Evolutionary conservation across 306 rosid species (phyloP), one percentile per base, ranked within the genome.

Genomic region (Corylus avellana): DNA sequence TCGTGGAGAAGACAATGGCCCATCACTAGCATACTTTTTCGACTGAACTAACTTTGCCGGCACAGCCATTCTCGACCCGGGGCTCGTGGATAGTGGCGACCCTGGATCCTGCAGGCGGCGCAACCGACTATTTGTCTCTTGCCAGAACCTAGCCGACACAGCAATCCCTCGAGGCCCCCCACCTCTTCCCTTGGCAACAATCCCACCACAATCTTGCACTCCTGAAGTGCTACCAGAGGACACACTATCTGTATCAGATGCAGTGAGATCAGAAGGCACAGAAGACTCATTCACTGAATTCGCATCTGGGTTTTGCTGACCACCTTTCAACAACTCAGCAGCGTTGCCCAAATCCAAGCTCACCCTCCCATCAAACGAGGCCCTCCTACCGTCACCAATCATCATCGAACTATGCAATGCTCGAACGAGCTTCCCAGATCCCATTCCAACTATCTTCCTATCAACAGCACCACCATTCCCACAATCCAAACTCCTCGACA

Each of bases 191-290:
- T 83, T 88, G 35, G 78, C 69, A 56, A 71, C 70, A 66, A 64
- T 69, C 7, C 88, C 91, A 79, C 75, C 70, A 81, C 77, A 70
- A 48, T 92, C 97, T 29, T 92, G 97, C 39, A 87, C 87, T 11
- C 97, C 98, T 25, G 98, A 89, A 78, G 97, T 96, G 78, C 99
- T 93, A 64, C 98, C 97, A 17, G 99, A 93, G 54, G 99, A 96
- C 55, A 90, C 97, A 77, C 99, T 96, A 77, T 96, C 99, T 12
- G 97, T 91, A 82, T 96, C 99, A 80, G 98, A 96, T 61, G 98
- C 91, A 58, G 93, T 89, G 74, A 92, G 92, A 92, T 92, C 97
- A 87, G 90, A 88, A 17, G 89, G 88, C 86, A 83, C 77, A 14
- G 90, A 79, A 72, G 94, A 82, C 48, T 91, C 89, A 22, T 75